Conservation (phyloP, 495 filamentous ascomycete species). For the Emericellopsis terricola region DNA sequence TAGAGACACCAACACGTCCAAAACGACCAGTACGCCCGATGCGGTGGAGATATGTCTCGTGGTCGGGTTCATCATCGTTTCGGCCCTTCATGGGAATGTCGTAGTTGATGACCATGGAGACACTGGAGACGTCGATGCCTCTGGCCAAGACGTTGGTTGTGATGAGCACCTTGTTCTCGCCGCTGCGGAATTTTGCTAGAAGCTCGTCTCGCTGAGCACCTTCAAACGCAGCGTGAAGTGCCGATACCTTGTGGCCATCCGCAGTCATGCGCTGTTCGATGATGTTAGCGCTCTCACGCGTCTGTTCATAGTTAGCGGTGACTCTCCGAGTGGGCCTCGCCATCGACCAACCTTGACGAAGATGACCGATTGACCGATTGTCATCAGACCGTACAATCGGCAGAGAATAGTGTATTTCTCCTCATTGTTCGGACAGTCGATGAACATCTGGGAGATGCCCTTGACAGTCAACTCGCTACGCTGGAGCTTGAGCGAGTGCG, state of each 20-base stretch:
- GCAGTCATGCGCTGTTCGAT: conserved; percentile 72
- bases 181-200: conserved; percentile 73
- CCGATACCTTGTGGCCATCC: conserved; percentile 82
- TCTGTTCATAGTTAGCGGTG: too few relatives aligned
- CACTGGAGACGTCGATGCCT: conserved; percentile 92
- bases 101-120: conserved; percentile 97
- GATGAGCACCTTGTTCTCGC: conserved; percentile 89
- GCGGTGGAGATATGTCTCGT: conserved; percentile 92
- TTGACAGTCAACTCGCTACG: conserved; percentile 88
- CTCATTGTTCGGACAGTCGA: conserved; percentile 66
- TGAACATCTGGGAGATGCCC: conserved; percentile 91
- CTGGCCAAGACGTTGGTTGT: conserved; percentile 94
- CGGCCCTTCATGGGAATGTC: conserved; percentile 44
- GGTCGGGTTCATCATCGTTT: conserved; percentile 41
- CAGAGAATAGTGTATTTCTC: conserved; percentile 80
- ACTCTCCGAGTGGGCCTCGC: too few relatives aligned
- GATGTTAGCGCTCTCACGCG: conserved; percentile 57
- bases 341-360: conserved; percentile 79
- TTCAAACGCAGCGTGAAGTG: conserved; percentile 71
- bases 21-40: conserved; percentile 96
- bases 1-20: conserved; percentile 88
- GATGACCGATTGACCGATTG: conserved; percentile 91
- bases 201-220: conserved; percentile 67
- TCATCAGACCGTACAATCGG: conserved; percentile 86
- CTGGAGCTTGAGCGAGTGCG: conserved; percentile 75